Conservation (phyloP, 2,329 filamentous ascomycete species). For the Colletotrichum sp. region DNA sequence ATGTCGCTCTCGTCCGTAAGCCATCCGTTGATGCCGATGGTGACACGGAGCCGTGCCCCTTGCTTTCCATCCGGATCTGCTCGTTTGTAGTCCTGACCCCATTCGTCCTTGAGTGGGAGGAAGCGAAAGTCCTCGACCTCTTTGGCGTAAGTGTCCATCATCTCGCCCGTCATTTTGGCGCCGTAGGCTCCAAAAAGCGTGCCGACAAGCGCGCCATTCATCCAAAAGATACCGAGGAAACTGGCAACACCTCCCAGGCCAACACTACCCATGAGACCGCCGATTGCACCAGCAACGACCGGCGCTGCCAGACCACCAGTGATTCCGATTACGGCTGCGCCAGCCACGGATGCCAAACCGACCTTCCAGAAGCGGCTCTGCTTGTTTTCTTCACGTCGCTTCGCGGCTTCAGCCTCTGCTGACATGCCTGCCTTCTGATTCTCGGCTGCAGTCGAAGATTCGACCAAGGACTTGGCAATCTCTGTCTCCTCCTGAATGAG, state of each 20-base stretch:
- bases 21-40: slow-evolving; percentile 90
- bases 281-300: slow-evolving; percentile 83
- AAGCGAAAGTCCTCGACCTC: slow-evolving; percentile 86
- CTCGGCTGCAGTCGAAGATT: slow-evolving; percentile 59
- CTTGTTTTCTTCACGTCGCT: slow-evolving; percentile 74
- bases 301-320: slow-evolving; percentile 92
- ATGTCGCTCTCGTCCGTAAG: slow-evolving; percentile 77
- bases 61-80: slow-evolving; percentile 29
- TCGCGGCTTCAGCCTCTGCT: slow-evolving; percentile 77
- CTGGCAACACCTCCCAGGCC: slow-evolving; percentile 86
- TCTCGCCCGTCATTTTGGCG: slow-evolving; percentile 77
- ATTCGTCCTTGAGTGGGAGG: slow-evolving; percentile 68
- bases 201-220: slow-evolving; percentile 85
- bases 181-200: slow-evolving; percentile 90
- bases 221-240: slow-evolving; percentile 85
- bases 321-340: slow-evolving; percentile 88
- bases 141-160: slow-evolving; percentile 86
- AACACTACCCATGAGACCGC: slow-evolving; percentile 83
- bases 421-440: slow-evolving; percentile 56
- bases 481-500: slow-evolving; percentile 75
- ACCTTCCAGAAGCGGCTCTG: slow-evolving; percentile 85
- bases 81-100: slow-evolving; percentile 36
- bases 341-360: slow-evolving; percentile 84
- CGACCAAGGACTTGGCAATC: slow-evolving; percentile 76
- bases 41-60: slow-evolving; percentile 71